Evolutionary conservation across 805 yeast genomes (phyloP).

Genomic region (Candida maesae): DNA sequence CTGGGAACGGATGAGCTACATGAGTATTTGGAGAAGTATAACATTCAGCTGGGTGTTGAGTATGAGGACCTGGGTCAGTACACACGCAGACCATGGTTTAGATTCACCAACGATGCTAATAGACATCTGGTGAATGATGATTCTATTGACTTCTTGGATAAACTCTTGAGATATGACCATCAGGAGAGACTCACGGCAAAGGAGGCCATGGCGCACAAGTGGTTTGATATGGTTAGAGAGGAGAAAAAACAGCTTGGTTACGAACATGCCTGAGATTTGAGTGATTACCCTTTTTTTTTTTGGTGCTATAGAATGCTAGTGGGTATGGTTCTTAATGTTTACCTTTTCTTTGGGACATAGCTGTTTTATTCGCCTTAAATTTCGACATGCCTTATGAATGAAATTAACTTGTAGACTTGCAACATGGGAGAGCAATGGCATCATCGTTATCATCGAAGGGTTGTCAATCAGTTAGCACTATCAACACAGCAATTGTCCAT

Average conservation of each 20-base stretch:
- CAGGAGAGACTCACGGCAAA: conserved; percentile 82
- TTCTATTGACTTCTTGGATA: conserved; percentile 67
- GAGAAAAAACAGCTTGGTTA: conserved; percentile 11
- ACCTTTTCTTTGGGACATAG: too few relatives aligned
- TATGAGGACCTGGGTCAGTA: conserved; percentile 74
- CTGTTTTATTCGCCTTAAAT: too few relatives aligned
- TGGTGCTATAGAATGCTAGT: too few relatives aligned
- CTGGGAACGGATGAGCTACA: conserved; percentile 78
- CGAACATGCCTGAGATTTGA: not conserved
- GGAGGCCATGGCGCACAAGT: conserved; percentile 80
- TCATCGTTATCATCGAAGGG: too few relatives aligned
- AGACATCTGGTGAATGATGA: conserved; percentile 48
- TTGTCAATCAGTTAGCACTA: too few relatives aligned
- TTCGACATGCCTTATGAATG: too few relatives aligned
- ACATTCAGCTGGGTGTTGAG: conserved; percentile 66
- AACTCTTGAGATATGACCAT: conserved; percentile 76
- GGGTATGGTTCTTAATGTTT: too few relatives aligned
- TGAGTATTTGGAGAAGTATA: conserved; percentile 64
- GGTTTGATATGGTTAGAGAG: conserved; percentile 40
- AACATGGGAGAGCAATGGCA: too few relatives aligned
- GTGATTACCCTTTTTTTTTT: too few relatives aligned
- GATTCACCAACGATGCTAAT: conserved; percentile 55
- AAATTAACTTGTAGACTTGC: too few relatives aligned
- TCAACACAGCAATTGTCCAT: too few relatives aligned
- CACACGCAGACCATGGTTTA: conserved; percentile 62